Base-by-base conservation (phyloP, 2,329 filamentous ascomycete genomes). In the Cladosporium sp. region DNA sequence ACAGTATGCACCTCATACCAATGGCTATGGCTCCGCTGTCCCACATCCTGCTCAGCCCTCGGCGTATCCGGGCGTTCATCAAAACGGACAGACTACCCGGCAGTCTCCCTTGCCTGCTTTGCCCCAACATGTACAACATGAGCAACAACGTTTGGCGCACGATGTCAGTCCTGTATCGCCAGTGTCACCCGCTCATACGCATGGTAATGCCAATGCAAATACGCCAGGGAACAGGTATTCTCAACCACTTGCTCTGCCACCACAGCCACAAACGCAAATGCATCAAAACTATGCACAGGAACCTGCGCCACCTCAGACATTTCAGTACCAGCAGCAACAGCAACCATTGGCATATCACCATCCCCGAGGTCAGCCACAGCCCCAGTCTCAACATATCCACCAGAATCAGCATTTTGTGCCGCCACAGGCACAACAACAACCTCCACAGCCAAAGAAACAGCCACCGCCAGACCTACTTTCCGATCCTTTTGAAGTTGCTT, bases 401-500 rank as follows among this genome's bases (percentile, higher is more conserved):
- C 49, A 46, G 29, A 49, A 54, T 12, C 55, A 51, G 12, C 54
- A 53, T n/a, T n/a, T n/a, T 35, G 32, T 18, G n/a, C 58, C 50
- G 38, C 52, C 55, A 13, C 51, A 52, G 36, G 61, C 61, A 50
- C 58, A 64, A 29, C 55, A 65, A 22, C 67, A 59, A 38, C 64
- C 60, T 3, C 59, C 62, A 32, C 59, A 60, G 15, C 61, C 55
- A 25, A 58, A 66, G 38, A 64, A 59, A 50, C 68, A 48, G 65
- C 68, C 74, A 4, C 69, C 67, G 50, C 63, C 65, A 12, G 81
- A 86, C 58, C 75, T 86, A 40, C 74, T 86, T 47, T 79, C 80
- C 29, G 82, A 81, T 16, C 78, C 80, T 1, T 80, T 84, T 49
- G 78, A 83, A 53, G 70, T 82, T 5, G 74, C 79, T 18, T 67